phyloP scores from a whole-genome alignment of 2,329 filamentous ascomycete genomes.

The Decorospora gaudefroyi region DNA sequence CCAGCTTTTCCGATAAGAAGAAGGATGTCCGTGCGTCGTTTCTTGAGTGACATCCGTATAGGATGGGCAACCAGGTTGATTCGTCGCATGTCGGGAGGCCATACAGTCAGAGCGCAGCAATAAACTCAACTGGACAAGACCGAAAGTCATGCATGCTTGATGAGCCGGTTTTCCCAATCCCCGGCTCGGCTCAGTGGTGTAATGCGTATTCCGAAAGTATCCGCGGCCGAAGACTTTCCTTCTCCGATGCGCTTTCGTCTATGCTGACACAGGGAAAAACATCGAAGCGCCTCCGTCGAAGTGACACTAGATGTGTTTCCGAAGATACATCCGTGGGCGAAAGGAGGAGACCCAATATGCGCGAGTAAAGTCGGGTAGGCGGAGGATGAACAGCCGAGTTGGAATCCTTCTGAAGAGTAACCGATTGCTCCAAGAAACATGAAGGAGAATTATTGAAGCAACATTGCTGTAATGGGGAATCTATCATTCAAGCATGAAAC shows the following conservation, averaged over 20 bases:
- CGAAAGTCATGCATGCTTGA: conserved; percentile 2
- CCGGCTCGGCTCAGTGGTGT: conserved; percentile 9
- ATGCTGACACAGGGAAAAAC: too few species aligned
- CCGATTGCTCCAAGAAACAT: too few species aligned
- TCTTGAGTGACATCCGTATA: conserved; percentile 7
- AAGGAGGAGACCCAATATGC: conserved; percentile 4
- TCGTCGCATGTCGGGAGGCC: conserved; percentile 4
- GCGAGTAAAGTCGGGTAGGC: conserved; percentile 6
- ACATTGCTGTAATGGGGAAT: neutral
- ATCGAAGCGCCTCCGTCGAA: too few species aligned
- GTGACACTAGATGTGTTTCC: neutral
- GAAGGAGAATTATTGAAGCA: conserved; percentile 1
- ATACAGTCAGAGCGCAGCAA: too few species aligned
- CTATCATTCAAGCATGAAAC: too few species aligned
- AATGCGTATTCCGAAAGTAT: conserved; percentile 8
- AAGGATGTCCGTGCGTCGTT: conserved; percentile 13
- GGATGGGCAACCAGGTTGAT: conserved; percentile 2
- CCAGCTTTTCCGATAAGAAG: conserved; percentile 2
- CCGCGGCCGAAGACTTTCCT: conserved; percentile 21
- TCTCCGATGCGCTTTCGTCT: too few species aligned
- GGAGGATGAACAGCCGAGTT: conserved; percentile 1
- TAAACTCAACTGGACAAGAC: too few species aligned
- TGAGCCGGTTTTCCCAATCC: conserved; percentile 5
- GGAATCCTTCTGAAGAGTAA: neutral
- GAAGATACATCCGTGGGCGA: conserved; percentile 3